Evolutionary conservation across 306 rosid species (phyloP).

Genomic region (Vicia sativa): DNA sequence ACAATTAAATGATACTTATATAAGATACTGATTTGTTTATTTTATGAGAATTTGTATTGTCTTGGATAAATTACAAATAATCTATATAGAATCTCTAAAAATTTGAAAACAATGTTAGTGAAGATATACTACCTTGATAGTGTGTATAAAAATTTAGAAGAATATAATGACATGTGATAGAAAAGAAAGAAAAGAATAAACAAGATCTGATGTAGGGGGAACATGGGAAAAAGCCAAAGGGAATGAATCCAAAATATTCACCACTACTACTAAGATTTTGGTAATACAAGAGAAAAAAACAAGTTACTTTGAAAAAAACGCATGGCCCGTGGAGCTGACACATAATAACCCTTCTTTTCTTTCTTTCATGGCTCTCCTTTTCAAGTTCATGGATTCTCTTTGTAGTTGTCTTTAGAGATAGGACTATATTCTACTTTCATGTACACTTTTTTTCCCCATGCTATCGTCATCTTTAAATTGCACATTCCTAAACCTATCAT

Average conservation of each 20-base stretch:
- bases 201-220: conserved; percentile 36
- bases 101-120: too few relatives aligned
- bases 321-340: conserved; percentile 70
- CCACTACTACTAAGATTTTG: conserved; percentile 15
- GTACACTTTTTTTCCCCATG: conserved; percentile 48
- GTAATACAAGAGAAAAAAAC: conserved; percentile 23
- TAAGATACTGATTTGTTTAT: too few relatives aligned
- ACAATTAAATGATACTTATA: too few relatives aligned
- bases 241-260: conserved; percentile 44
- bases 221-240: conserved; percentile 65
- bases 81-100: too few relatives aligned
- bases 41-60: too few relatives aligned
- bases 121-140: too few relatives aligned
- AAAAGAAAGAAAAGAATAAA: conserved; percentile 37
- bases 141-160: conserved; percentile 7
- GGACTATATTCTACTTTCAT: conserved; percentile 68
- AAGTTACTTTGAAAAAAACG: conserved; percentile 49
- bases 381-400: conserved; percentile 86
- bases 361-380: conserved; percentile 68
- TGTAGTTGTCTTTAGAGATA: conserved; percentile 70
- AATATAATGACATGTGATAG: neutral
- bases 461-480: conserved; percentile 47
- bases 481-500: neutral
- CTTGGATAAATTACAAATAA: too few relatives aligned
- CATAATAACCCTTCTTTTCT: conserved; percentile 27